Evolutionary conservation across 345 rosid species (phyloP), one percentile per base, ranked within the genome.

Genomic region (Salix viminalis): DNA sequence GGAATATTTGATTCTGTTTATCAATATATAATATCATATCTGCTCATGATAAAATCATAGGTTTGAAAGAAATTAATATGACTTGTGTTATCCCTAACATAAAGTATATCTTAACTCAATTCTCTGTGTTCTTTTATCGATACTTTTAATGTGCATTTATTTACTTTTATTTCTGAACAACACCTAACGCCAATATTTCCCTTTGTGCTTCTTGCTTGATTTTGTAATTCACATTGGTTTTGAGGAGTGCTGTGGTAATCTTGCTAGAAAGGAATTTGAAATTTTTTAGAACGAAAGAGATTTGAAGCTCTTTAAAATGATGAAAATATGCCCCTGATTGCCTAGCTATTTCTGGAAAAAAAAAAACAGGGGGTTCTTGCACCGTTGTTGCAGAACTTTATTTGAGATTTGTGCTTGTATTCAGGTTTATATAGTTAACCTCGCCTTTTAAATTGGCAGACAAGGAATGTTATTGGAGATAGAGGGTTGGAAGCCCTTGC

Each of bases 391-490:
- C 36, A 32, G 56, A 39, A 68, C 30, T 36, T 68, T 48, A 65
- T 74, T 12, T 32, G 23, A 16, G 56, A 65, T 74, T 42, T 72
- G 16, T 13, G 41, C 26, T 1, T 46, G 19, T 41, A 4, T 37
- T 9, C 16, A 19, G 21, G 39, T 39, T n/a, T 16, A 48, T 50
- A 48, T 58, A 5, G 5, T n/a, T 7, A 68, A 77, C 75, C 11
- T 80, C 19, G 44, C 24, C 0, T 72, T 72, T 79, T 76, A 71
- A 30, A 42, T 75, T 72, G 70, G 69, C 96, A 96, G 99, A 84
- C 99, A 7, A 91, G 99, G 90, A 91, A 91, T 85, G 99, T 91
- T 58, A 91, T 96, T 65, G 98, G 98, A 80, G 99, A 96, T 83
- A 83, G 90, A 80, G 99, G 97, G 71, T 74, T 96, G 79, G 97